A percentile compares a stretch with the other conserved stretches of the same genome.
These are phyloP conservation scores for Elsinoe batatas DNA, from an alignment of 2,329 filamentous ascomycete species.

Conservation along the genomic window DNA sequence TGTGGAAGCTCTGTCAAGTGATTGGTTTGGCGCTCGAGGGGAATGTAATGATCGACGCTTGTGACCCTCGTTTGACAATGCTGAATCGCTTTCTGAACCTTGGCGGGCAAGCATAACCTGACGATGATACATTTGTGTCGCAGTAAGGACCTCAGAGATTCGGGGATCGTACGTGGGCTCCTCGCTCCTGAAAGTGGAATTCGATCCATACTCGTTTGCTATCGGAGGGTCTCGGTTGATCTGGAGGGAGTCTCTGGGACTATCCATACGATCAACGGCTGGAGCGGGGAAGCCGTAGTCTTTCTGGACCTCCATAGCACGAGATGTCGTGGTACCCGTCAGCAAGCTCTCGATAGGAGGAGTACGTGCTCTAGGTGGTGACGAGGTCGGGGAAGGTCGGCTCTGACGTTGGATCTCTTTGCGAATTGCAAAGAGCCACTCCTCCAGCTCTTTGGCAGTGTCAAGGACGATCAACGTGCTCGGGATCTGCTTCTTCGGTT, in stretches of 20 bases:
- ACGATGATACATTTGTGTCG: conserved; percentile 9
- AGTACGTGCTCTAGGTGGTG: background rate
- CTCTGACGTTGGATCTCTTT: conserved; percentile 52
- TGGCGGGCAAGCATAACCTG: conserved; percentile 6
- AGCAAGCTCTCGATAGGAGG: background rate
- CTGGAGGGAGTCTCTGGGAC: background rate
- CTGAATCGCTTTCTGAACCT: background rate
- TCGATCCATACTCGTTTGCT: background rate
- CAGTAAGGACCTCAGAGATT: background rate
- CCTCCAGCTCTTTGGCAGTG: conserved; percentile 62
- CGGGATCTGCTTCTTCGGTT: conserved; percentile 45
- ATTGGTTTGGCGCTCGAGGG: background rate
- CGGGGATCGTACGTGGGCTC: background rate
- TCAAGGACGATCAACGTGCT: conserved; percentile 66
- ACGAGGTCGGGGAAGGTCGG: conserved; percentile 1
- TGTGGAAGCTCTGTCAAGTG: background rate
- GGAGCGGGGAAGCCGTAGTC: background rate
- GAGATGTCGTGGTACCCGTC: background rate
- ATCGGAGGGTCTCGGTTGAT: background rate
- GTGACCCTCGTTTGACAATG: background rate
- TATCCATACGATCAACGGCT: background rate
- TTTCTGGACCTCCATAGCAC: background rate
- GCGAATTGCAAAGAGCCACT: conserved; percentile 60
- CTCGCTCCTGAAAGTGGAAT: background rate
- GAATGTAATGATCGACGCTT: conserved; percentile 1